Percentiles rank a stretch among this genome's conserved stretches.
These are phyloP conservation scores for Lasiodiplodia citricola DNA, from an alignment of 2,329 filamentous ascomycete genomes.

Conservation along the genomic window DNA sequence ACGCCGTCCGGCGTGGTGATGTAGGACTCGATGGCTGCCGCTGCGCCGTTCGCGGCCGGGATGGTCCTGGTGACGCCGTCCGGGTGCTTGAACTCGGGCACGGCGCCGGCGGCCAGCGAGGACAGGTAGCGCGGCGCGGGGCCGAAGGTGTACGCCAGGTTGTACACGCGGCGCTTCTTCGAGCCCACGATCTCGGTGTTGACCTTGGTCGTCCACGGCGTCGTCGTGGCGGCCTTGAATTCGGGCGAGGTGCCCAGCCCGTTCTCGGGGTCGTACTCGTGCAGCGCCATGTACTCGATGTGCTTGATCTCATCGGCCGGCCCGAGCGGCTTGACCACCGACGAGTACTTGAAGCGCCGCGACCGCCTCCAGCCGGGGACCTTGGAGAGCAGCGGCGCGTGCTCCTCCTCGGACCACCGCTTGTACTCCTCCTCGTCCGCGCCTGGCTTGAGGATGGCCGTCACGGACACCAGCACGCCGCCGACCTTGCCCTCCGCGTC, in stretches of 20 bases:
- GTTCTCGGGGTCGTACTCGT: constrained; percentile 73
- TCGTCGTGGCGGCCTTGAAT: constrained; percentile 66
- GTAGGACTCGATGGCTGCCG: constrained; percentile 66
- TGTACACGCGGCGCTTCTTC: constrained; percentile 66
- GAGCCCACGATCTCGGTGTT: constrained; percentile 63
- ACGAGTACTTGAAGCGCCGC: constrained; percentile 70
- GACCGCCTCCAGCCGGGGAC: constrained; percentile 81
- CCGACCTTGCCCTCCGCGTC: constrained; percentile 64
- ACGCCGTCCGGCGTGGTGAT: constrained; percentile 73
- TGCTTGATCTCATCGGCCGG: constrained; percentile 40
- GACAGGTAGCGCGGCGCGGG: constrained; percentile 72
- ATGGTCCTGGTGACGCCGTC: constrained; percentile 63
- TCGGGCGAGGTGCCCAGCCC: constrained; percentile 62
- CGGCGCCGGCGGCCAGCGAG: constrained; percentile 57
- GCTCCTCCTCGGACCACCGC: constrained; percentile 78
- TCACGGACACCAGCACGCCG: constrained; percentile 67
- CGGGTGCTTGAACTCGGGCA: constrained; percentile 55
- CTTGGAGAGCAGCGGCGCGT: constrained; percentile 72
- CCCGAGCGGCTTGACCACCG: constrained; percentile 57
- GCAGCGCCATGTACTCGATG: constrained; percentile 65
- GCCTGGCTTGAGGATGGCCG: constrained; percentile 63
- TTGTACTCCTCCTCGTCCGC: constrained; percentile 60
- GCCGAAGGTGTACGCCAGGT: constrained; percentile 81
- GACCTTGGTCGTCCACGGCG: constrained; percentile 66
- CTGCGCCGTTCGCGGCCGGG: constrained; percentile 43